A percentile compares a stretch with the other conserved stretches of the same genome.
These are phyloP conservation scores for Syncephalastrum sp. DNA, from an alignment of 371 early-diverging fungal genomes.

Conservation along the genomic window DNA sequence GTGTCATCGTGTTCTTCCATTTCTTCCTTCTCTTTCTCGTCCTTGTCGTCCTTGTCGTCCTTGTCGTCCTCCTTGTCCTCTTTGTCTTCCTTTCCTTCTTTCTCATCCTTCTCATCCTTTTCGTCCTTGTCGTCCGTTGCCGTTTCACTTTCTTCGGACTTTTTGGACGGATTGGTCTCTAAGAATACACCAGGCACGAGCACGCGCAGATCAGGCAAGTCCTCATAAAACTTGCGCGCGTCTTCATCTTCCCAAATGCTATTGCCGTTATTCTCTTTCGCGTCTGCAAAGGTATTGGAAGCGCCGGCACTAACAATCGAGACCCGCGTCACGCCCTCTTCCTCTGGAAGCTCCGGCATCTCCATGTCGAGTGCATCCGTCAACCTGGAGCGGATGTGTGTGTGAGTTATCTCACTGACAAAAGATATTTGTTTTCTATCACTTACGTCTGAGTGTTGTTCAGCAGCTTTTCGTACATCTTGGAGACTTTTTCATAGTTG, in stretches of 20 bases:
- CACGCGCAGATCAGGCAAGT: constrained; percentile 70
- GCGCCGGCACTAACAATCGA: constrained; percentile 49
- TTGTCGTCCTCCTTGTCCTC: constrained; percentile 11
- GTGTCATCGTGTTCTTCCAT: too few species aligned
- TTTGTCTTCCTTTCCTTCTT: constrained; percentile 26
- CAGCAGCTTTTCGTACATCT: constrained; percentile 71
- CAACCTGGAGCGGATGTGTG: constrained; percentile 33
- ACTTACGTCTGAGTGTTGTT: constrained; percentile 55
- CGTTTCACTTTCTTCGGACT: constrained; percentile 21
- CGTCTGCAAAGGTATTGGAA: constrained; percentile 37
- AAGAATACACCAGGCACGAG: constrained; percentile 81
- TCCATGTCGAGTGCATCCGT: constrained; percentile 66
- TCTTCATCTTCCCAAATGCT: constrained; percentile 90
- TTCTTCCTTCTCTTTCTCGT: constrained; percentile 8
- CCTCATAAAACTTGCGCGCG: constrained; percentile 80
- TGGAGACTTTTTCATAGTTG: constrained; percentile 68
- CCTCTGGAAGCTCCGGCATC: constrained; percentile 75
- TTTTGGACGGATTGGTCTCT: constrained; percentile 31
- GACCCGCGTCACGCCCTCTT: constrained; percentile 52
- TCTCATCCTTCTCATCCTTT: constrained; percentile 15
- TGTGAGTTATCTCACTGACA: background rate
- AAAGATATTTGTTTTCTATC: too few species aligned
- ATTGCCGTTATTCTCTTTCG: constrained; percentile 30
- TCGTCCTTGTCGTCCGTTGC: constrained; percentile 14
- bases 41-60: constrained; percentile 15